phyloP scores from a whole-genome alignment of 2,329 filamentous ascomycete species.

The Daldinia sp. region DNA sequence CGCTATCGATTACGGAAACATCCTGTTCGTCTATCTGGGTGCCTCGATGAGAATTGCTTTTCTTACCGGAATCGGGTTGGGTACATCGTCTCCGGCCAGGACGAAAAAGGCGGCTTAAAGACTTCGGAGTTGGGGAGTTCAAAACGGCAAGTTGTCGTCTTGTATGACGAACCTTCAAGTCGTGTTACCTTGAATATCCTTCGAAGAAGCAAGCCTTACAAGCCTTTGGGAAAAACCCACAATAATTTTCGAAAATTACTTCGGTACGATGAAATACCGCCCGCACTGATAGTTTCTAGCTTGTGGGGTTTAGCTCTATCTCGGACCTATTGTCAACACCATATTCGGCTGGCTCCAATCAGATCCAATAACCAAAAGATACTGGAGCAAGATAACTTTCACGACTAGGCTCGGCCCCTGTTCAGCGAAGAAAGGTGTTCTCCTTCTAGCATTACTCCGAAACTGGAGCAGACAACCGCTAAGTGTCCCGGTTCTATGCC shows the following conservation, averaged over 20 bases:
- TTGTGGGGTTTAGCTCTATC: constrained; percentile 22
- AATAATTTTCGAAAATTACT: not conserved
- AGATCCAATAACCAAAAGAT: constrained; percentile 36
- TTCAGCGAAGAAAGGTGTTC: constrained; percentile 12
- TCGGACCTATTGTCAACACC: constrained; percentile 48
- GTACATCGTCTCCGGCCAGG: constrained; percentile 32
- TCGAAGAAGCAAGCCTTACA: not conserved
- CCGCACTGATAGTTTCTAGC: constrained; percentile 16
- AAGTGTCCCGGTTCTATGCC: constrained; percentile 4
- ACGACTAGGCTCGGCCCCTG: constrained; percentile 28
- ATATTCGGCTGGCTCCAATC: constrained; percentile 43
- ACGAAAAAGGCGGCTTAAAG: constrained; percentile 34
- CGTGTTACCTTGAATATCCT: not conserved
- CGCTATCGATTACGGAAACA: constrained; percentile 72
- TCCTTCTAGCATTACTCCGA: constrained; percentile 15
- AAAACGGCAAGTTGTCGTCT: not conserved
- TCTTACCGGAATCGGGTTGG: constrained; percentile 63
- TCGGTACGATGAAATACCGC: constrained; percentile 34
- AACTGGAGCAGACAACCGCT: constrained; percentile 2
- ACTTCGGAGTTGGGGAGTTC: not conserved
- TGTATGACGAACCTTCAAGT: not conserved
- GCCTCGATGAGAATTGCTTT: constrained; percentile 68
- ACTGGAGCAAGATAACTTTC: not conserved
- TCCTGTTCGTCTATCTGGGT: constrained; percentile 74
- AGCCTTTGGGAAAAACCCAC: constrained; percentile 5